A percentile compares a stretch with the other conserved stretches of the same genome.
Conservation (phyloP, 2,329 filamentous ascomycete genomes). For the Ploettnerulaceae sp. region DNA sequence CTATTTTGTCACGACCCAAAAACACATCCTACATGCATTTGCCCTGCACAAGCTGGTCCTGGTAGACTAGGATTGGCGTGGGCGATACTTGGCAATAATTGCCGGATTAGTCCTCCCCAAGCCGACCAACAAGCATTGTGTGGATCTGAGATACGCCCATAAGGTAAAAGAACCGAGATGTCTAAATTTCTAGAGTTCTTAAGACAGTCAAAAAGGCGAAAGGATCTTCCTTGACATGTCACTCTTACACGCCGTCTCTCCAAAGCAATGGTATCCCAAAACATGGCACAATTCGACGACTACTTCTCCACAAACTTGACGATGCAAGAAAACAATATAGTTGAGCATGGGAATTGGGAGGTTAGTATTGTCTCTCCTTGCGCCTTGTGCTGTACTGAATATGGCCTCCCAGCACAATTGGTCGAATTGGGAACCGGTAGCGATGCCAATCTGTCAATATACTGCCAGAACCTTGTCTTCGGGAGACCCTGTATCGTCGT, state of each 20-base stretch:
- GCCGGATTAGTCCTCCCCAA: conserved; percentile 1
- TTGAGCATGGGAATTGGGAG: conserved; percentile 3
- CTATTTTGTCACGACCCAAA: background rate
- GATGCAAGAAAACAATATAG: conserved; percentile 3
- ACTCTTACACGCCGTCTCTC: background rate
- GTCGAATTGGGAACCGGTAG: conserved; percentile 3
- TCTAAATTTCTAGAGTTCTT: background rate
- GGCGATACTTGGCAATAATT: background rate
- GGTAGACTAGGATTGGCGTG: background rate
- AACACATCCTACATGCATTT: background rate
- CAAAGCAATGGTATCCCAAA: background rate
- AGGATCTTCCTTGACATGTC: background rate
- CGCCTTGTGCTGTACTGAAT: background rate
- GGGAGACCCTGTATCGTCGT: conserved; percentile 1
- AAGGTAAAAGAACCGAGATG: conserved; percentile 7
- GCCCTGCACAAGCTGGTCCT: background rate
- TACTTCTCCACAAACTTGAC: background rate
- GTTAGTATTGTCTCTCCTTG: background rate
- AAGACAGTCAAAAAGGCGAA: background rate
- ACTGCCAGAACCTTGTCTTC: background rate
- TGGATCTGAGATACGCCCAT: background rate
- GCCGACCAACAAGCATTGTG: background rate
- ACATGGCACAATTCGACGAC: background rate
- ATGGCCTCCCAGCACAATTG: background rate
- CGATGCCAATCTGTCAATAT: conserved; percentile 2